Evolutionary conservation across 2,329 filamentous ascomycete genomes (phyloP).

Genomic region (Kalmusia sp.): DNA sequence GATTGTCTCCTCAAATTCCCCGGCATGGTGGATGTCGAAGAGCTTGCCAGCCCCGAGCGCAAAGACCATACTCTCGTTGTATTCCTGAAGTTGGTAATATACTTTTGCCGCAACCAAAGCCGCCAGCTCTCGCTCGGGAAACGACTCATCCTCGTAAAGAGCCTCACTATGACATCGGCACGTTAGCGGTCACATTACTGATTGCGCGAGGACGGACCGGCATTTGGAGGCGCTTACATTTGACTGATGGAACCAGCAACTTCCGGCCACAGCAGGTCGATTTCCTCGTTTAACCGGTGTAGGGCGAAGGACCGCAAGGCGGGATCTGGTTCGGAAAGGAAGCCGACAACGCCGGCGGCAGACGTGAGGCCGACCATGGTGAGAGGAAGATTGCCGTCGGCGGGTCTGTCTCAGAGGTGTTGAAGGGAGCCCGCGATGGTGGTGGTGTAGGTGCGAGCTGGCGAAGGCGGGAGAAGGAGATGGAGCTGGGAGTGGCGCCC

Average conservation of each 20-base stretch:
- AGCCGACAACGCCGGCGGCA: constrained; percentile 92
- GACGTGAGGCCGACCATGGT: constrained; percentile 92
- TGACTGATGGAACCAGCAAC: constrained; percentile 90
- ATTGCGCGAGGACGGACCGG: background rate
- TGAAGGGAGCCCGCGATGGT: constrained; percentile 27
- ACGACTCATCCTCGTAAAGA: constrained; percentile 94
- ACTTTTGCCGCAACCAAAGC: constrained; percentile 96
- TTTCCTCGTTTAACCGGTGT: constrained; percentile 93
- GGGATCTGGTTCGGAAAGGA: constrained; percentile 91
- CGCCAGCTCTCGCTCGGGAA: constrained; percentile 91
- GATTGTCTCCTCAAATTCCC: constrained; percentile 99
- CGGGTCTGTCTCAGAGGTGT: constrained; percentile 14
- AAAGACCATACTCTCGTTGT: constrained; percentile 99
- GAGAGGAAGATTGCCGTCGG: constrained; percentile 18
- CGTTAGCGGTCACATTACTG: constrained; percentile 29
- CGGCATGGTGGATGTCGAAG: constrained; percentile 88
- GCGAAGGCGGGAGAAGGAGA: constrained; percentile 44
- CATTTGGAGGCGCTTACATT: constrained; percentile 70
- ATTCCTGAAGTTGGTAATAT: constrained; percentile 98
- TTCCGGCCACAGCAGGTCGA: constrained; percentile 97
- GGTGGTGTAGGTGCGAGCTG: constrained; percentile 29
- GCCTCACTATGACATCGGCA: constrained; percentile 73
- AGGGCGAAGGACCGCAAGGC: constrained; percentile 95
- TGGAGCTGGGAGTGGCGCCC: constrained; percentile 46
- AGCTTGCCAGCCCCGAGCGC: constrained; percentile 92